Base-by-base conservation (phyloP, 805 yeast genomes). In the Hanseniaspora meyeri region DNA sequence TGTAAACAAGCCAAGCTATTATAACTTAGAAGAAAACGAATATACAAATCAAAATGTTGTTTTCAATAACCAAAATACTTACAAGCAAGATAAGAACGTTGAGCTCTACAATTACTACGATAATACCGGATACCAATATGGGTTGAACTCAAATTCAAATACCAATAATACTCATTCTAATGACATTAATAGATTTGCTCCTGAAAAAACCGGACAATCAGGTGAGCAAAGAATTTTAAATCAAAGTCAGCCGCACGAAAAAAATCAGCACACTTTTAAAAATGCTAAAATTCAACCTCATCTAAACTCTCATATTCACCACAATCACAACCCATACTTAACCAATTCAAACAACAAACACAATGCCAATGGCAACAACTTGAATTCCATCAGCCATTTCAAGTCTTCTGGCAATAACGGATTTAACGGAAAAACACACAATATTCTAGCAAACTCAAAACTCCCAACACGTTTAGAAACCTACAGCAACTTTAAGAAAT, bases 251-350 rank as follows among this genome's bases (percentile, higher is more conserved):
- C 52, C 43, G n/a, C 43, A 39, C 45, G 12, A 16, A 16, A 38
- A 49, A 39, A 32, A 49, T 24, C 43, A 49, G 40, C 37, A 43
- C 36, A 43, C 47, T 43, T 43, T 43, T 16, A 27, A 16, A 43
- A 43, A 39, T 16, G 12, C 34, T 8, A 50, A 50, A 14, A 42
- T 32, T 36, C 54, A 50, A 24, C 34, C 47, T 10, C 47, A 50
- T 5, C 37, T 46, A n/a, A 46, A 29, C 14, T 46, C 49, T 27
- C 38, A 46, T 46, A 46, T 46, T 46, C 49, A 46, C 31, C 56
- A 52, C 36, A 52, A 52, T 19, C 56, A 52, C 20, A 52, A 52
- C 40, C 56, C 56, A 32, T 52, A 52, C 24, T 46, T 52, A 32
- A 51, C 45, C 11, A 51, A 34, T 51, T 43, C 43, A 27, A 37